Evolutionary conservation across 495 filamentous ascomycete genomes (phyloP).

Genomic region (Parachaetomium inaequale): DNA sequence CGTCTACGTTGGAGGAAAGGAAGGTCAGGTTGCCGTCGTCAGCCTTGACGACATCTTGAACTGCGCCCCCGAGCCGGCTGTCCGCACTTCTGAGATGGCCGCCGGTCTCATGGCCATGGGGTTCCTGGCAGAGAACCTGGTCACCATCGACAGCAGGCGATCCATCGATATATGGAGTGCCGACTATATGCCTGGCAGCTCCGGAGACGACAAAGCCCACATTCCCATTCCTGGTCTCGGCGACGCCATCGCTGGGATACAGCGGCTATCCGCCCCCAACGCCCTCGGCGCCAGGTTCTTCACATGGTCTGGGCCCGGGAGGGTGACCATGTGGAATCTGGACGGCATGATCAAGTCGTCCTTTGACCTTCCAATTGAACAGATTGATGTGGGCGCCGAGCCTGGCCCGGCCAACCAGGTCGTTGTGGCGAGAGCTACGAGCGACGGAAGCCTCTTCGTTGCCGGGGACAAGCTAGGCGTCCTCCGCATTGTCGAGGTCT

Average conservation of each 20-base stretch:
- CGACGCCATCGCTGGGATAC: slow-evolving; percentile 74
- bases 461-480: slow-evolving; percentile 84
- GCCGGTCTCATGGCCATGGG: slow-evolving; percentile 60
- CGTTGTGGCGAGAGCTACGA: slow-evolving; percentile 60
- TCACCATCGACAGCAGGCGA: slow-evolving; percentile 71
- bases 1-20: slow-evolving; percentile 44
- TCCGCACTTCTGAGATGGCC: slow-evolving; percentile 30
- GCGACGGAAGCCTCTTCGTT: slow-evolving; percentile 61
- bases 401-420: slow-evolving; percentile 67
- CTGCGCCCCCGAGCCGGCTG: slow-evolving; percentile 24
- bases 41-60: slow-evolving; percentile 41
- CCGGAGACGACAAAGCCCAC: slow-evolving; percentile 31
- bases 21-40: slow-evolving; percentile 41
- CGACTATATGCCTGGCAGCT: slow-evolving; percentile 33
- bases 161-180: slow-evolving; percentile 64
- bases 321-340: slow-evolving; percentile 74
- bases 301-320: slow-evolving; percentile 79
- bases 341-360: slow-evolving; percentile 63
- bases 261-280: slow-evolving; percentile 55
- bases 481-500: slow-evolving; percentile 55
- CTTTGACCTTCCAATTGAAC: slow-evolving; percentile 66
- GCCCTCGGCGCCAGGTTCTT: slow-evolving; percentile 65
- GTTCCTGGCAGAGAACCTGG: slow-evolving; percentile 60
- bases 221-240: slow-evolving; percentile 64
- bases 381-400: slow-evolving; percentile 53